phyloP scores from a whole-genome alignment of 2,329 filamentous ascomycete species.

The Cordyceps militaris region DNA sequence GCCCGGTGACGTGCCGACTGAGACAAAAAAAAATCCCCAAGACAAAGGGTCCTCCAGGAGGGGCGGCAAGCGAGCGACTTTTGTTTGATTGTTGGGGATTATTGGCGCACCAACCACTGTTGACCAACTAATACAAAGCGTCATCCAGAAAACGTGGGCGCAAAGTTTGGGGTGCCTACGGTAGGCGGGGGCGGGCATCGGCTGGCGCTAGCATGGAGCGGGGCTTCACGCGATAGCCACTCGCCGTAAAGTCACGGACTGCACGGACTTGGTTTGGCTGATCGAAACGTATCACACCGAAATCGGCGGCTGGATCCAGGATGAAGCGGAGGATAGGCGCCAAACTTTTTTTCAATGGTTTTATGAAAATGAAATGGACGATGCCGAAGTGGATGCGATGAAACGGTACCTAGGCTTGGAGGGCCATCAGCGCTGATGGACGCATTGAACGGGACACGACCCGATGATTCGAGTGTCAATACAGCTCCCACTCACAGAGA shows the following conservation, averaged over 20 bases:
- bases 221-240: neutral
- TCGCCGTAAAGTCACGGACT: neutral
- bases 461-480: neutral
- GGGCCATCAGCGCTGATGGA: neutral
- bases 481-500: neutral
- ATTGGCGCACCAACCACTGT: too few relatives aligned
- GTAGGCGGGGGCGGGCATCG: too few relatives aligned
- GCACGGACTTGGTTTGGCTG: neutral
- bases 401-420: neutral
- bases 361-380: neutral
- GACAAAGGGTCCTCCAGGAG: too few relatives aligned
- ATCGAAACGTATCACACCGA: neutral
- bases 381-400: neutral
- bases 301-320: neutral
- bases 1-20: too few relatives aligned
- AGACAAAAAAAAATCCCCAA: too few relatives aligned
- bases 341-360: neutral
- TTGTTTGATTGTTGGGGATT: too few relatives aligned
- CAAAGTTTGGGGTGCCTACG: conserved; percentile 1
- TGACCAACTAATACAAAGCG: neutral
- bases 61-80: too few relatives aligned
- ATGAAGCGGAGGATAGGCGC: neutral
- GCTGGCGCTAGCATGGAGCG: too few relatives aligned
- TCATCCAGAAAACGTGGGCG: conserved; percentile 2
- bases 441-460: neutral